Base-by-base conservation (phyloP, 768 basidiomycete genomes). In the Termitomyces sp. region DNA sequence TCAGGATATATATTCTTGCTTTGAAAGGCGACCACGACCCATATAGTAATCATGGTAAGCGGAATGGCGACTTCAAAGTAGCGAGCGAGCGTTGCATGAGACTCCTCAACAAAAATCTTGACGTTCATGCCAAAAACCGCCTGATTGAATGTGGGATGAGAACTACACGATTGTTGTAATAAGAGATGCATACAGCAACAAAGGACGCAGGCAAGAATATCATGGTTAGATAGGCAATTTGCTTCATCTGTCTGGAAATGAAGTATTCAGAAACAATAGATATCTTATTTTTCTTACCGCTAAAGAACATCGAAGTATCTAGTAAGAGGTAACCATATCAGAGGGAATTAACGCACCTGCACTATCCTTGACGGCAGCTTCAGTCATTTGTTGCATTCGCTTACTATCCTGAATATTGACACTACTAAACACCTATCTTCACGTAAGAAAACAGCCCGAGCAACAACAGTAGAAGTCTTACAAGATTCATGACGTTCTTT, bases 171-270 rank as follows among this genome's bases (percentile, higher is more conserved):
- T 14, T 24, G 22, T 32, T 32, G 26, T 16, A 13, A 9, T 33
- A 28, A 24, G 22, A 35, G 36, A 38, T 38, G 56, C 76, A 47
- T 65, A 80, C 80, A 56, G 81, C 76, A 24, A 73, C 69, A 54
- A 85, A 81, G 12, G 80, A 79, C 0, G 82, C 80, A 3, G 85
- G 85, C 4, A 86, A 70, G 68, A 85, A 86, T 20, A 82, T 62
- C 82, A 86, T 85, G 1, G 81, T 80, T 10, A 86, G 70, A 62
- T 85, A 86, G 0, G 83, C 79, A 46, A 86, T 79, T 67, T 85
- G 80, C 55, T 78, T 80, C 79, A 80, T 82, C 74, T 76, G 33
- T 38, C 3, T 38, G 30, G n/a, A 32, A 3, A 28, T 33, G 61
- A 2, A 62, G 57, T 35, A 48, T n/a, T 22, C 13, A 49, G 20